Percentiles rank a stretch among this genome's conserved stretches.
Evolutionary conservation across 2,329 filamentous ascomycete species (phyloP).

Genomic region (Fusarium camptoceras): DNA sequence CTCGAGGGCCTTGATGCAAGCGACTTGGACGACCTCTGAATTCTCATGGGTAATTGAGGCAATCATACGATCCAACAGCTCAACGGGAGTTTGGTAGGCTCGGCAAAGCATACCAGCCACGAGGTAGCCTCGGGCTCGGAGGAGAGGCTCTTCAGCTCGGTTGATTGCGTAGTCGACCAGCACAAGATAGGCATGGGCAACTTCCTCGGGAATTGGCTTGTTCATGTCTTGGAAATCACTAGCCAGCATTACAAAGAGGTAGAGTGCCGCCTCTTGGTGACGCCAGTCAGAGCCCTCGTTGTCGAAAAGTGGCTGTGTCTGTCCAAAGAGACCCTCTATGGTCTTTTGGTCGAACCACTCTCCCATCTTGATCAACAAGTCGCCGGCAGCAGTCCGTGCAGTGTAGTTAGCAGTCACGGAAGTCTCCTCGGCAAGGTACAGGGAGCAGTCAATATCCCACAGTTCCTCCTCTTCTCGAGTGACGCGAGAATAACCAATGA

Average conservation of each 20-base stretch:
- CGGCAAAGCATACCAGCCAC: constrained; percentile 84
- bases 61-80: constrained; percentile 78
- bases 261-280: constrained; percentile 83
- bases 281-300: constrained; percentile 64
- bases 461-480: constrained; percentile 92
- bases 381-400: constrained; percentile 89
- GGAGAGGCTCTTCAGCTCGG: constrained; percentile 75
- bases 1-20: constrained; percentile 89
- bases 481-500: constrained; percentile 88
- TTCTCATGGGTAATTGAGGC: constrained; percentile 79
- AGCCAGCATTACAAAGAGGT: constrained; percentile 84
- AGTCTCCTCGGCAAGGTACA: constrained; percentile 95
- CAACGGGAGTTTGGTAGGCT: constrained; percentile 71
- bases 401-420: constrained; percentile 97
- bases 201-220: constrained; percentile 74
- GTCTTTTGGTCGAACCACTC: constrained; percentile 86
- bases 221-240: constrained; percentile 85
- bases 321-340: constrained; percentile 81
- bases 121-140: constrained; percentile 88
- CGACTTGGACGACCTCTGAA: constrained; percentile 90
- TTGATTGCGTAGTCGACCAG: constrained; percentile 83
- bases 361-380: constrained; percentile 90
- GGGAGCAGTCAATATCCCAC: constrained; percentile 96
- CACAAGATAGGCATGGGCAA: constrained; percentile 80
- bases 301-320: constrained; percentile 80